Base-by-base conservation (phyloP, 805 yeast genomes). In the Saturnispora saitoi region DNA sequence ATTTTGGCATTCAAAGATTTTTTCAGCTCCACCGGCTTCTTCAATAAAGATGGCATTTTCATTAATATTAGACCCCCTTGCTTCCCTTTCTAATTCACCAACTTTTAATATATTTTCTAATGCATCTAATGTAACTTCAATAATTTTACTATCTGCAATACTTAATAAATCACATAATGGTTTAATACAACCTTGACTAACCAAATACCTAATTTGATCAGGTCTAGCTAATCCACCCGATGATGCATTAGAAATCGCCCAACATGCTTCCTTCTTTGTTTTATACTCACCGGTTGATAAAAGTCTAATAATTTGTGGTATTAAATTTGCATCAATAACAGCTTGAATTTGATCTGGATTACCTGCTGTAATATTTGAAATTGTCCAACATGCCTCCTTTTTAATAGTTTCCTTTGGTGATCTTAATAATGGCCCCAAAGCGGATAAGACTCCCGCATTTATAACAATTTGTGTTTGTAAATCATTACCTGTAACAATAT, bases 311-410 rank as follows among this genome's bases (percentile, higher is more conserved):
- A 93, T 81, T 51, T 90, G 95, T 37, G 98, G 99, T 55, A 93
- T 82, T 64, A 93, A 75, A 70, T 93, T 93, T 52, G 91, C 83
- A 65, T 90, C 96, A 60, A 93, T 90, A 45, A 93, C 98, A 14
- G 97, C 91, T 71, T 91, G 97, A 60, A 91, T 89, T 73, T 93
- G 99, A 53, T 85, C 90, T 20, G 90, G 70, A 66, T 87, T 93
- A 61, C 99, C 99, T 20, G 99, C 99, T 32, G 99, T 93, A 64
- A 93, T 90, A 70, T 93, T 93, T 51, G 97, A 90, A 54, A 93
- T 83, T 34, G 99, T 91, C 99, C 99, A 93, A 72, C 99, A 89
- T 4, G 98, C 95, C 72, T 93, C 99, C 67, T 93, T 93, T 64
- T 93, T 82, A 58, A 93, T 84, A 15, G 93, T 80, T 67, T 93